Evolutionary conservation across 176 grass and related monocot genomes (phyloP).

Genomic region (Carex parvula): DNA sequence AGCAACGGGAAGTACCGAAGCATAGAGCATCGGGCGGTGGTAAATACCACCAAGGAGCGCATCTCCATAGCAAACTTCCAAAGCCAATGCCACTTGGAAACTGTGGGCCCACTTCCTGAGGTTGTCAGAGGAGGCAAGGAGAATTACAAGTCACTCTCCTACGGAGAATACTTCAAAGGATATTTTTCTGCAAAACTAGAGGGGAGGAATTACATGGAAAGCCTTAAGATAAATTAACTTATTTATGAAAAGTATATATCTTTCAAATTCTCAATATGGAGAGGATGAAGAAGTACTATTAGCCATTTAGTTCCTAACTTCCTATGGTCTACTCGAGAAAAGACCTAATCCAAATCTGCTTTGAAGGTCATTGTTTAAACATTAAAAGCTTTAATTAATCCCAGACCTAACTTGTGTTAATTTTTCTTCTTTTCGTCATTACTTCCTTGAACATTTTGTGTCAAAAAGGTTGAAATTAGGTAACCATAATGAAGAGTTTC

Average conservation of each 20-base stretch:
- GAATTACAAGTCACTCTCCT: slow-evolving; percentile 30
- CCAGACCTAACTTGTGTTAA: no score
- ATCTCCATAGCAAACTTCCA: slow-evolving; percentile 40
- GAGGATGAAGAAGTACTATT: no score
- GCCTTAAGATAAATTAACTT: slow-evolving; percentile 33
- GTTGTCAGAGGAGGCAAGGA: slow-evolving; percentile 17
- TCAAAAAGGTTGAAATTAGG: no score
- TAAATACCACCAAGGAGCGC: slow-evolving; percentile 26
- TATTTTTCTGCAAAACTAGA: slow-evolving; percentile 32
- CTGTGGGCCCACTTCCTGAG: slow-evolving; percentile 38
- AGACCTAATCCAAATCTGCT: background rate
- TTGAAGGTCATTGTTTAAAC: background rate
- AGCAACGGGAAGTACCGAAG: slow-evolving; percentile 42
- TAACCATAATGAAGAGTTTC: no score
- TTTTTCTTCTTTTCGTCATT: no score
- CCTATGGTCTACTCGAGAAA: background rate
- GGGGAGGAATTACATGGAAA: slow-evolving; percentile 50
- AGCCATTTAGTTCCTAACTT: no score
- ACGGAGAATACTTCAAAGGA: slow-evolving; percentile 39
- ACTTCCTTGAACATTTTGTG: no score
- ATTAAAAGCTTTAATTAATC: background rate
- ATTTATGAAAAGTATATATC: slow-evolving; percentile 28
- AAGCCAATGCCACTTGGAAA: slow-evolving; percentile 14
- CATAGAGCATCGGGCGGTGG: slow-evolving; percentile 35
- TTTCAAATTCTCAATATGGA: no score